Conservation (phyloP, 2,329 filamentous ascomycete genomes). For the Aspergillus melleus region DNA sequence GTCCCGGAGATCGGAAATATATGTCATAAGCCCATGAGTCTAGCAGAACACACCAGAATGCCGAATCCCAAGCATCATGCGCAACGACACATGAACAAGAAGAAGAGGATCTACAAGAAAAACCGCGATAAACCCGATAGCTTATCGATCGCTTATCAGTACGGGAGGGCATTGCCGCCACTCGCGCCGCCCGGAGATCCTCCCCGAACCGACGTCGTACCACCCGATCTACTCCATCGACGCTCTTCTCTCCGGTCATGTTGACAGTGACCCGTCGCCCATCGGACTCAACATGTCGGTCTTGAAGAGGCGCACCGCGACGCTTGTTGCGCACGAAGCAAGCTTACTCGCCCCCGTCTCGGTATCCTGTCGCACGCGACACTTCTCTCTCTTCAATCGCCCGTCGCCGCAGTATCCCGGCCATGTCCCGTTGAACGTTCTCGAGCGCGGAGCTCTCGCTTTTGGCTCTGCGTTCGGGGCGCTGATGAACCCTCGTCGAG, state of each 20-base stretch:
- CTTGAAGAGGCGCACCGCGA: slow-evolving; percentile 21
- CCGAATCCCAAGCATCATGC: not conserved
- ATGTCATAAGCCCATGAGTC: not conserved
- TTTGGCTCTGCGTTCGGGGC: slow-evolving; percentile 61
- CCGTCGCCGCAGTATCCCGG: slow-evolving; percentile 85
- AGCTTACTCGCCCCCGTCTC: slow-evolving; percentile 6
- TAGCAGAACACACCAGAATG: not conserved
- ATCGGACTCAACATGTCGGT: slow-evolving; percentile 29
- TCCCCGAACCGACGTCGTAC: slow-evolving; percentile 16
- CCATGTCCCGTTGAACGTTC: slow-evolving; percentile 80
- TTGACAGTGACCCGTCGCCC: slow-evolving; percentile 3
- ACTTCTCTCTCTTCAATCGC: slow-evolving; percentile 81
- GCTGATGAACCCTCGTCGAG: slow-evolving; percentile 74
- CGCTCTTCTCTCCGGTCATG: slow-evolving; percentile 6
- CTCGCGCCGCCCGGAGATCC: slow-evolving; percentile 7
- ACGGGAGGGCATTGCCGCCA: slow-evolving; percentile 15
- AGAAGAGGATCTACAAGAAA: not conserved
- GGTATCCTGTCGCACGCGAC: slow-evolving; percentile 32
- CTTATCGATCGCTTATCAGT: slow-evolving; percentile 23
- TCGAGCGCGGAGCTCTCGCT: slow-evolving; percentile 73
- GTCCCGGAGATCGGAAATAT: not conserved
- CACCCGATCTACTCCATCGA: slow-evolving; percentile 8
- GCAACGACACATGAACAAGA: not conserved
- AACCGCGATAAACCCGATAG: slow-evolving; percentile 3
- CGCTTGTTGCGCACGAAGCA: slow-evolving; percentile 15